Conservation (phyloP, 371 early-diverging fungal genomes). For the Batkoa obscura region DNA sequence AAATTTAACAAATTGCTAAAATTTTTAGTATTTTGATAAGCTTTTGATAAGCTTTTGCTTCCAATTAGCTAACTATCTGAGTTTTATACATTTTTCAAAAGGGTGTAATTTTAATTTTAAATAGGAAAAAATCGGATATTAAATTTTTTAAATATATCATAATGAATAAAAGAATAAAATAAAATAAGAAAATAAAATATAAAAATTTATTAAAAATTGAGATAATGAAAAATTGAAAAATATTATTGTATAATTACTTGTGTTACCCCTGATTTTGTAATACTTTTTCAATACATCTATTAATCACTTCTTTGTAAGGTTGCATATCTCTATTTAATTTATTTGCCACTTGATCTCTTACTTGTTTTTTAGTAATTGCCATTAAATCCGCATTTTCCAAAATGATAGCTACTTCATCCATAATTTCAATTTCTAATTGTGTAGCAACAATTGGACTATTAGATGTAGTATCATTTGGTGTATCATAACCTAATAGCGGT, state of each 20-base stretch:
- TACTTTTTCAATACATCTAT: conserved; percentile 54
- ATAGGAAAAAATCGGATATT: no score
- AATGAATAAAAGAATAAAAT: no score
- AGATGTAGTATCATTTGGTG: not conserved
- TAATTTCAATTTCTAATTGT: conserved; percentile 19
- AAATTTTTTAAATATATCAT: no score
- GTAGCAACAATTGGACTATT: not conserved
- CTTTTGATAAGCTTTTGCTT: no score
- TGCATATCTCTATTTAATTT: conserved; percentile 61
- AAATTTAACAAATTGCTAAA: no score
- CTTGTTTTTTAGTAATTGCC: conserved; percentile 66
- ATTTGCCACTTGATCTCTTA: conserved; percentile 55
- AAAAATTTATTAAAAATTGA: no score
- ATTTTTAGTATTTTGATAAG: no score
- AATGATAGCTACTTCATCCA: conserved; percentile 47
- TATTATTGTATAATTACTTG: not conserved
- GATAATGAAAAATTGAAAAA: no score
- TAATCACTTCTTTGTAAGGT: conserved; percentile 60
- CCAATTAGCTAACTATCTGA: no score
- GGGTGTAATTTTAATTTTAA: no score
- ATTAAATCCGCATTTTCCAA: conserved; percentile 54
- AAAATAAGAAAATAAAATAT: no score
- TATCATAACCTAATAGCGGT: not conserved
- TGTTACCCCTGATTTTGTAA: conserved; percentile 17
- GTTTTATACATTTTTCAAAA: no score